Percentiles rank a stretch among this genome's conserved stretches.
These are phyloP conservation scores for Symbiodinium pilosum DNA, from an alignment of 73 alveolate species.

Conservation along the genomic window DNA sequence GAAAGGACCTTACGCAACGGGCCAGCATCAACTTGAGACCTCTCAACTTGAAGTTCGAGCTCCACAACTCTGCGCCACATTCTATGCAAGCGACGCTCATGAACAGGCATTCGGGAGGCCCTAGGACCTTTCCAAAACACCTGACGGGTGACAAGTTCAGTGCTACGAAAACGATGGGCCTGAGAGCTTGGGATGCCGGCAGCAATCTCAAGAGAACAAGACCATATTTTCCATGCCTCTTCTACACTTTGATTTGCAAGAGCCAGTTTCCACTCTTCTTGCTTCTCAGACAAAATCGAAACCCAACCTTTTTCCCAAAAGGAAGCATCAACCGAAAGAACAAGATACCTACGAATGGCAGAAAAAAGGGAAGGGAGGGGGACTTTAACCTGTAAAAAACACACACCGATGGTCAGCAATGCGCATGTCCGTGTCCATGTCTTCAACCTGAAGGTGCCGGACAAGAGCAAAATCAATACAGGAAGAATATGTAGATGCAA, in stretches of 20 bases:
- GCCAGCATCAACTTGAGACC: not conserved
- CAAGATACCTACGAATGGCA: not conserved
- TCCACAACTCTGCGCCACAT: conserved; percentile 1
- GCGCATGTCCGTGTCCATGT: not conserved
- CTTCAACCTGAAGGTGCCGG: not conserved
- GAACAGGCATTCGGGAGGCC: not conserved
- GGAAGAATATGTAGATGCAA: not conserved
- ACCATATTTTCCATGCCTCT: not conserved
- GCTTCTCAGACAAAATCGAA: not conserved
- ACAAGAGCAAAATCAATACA: conserved; percentile 30
- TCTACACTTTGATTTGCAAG: not conserved
- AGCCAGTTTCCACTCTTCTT: not conserved
- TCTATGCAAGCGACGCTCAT: conserved; percentile 7
- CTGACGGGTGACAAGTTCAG: not conserved
- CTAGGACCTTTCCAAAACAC: conserved; percentile 20
- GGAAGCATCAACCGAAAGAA: not conserved
- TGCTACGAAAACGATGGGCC: not conserved
- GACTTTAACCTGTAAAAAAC: not conserved
- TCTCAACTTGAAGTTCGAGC: not conserved
- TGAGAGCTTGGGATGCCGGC: not conserved
- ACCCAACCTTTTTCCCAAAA: not conserved
- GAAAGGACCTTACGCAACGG: not conserved
- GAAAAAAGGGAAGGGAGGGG: not conserved
- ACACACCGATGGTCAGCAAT: conserved; percentile 19
- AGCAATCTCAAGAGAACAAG: conserved; percentile 8